A percentile compares a stretch with the other conserved stretches of the same genome.
These are phyloP conservation scores for Cyclotella cryptica DNA, from an alignment of 108 stramenopile species.

Conservation along the genomic window DNA sequence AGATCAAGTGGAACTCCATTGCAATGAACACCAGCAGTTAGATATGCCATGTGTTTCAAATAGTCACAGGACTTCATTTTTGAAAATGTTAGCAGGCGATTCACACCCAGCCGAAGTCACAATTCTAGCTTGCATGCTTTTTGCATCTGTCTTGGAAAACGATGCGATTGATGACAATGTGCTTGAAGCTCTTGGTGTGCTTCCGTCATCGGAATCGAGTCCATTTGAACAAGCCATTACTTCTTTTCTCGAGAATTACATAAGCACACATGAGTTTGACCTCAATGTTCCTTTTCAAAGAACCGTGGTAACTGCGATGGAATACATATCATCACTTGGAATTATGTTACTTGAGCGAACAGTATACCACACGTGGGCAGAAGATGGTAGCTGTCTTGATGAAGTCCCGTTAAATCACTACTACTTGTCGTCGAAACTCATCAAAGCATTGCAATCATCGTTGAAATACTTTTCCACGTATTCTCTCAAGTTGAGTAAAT, in stretches of 20 bases:
- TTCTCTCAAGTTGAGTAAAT: slow-evolving; percentile 22
- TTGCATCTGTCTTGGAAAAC: slow-evolving; percentile 68
- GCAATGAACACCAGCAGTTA: not conserved
- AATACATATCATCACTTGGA: slow-evolving; percentile 45
- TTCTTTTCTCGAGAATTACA: slow-evolving; percentile 35
- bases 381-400: slow-evolving; percentile 30
- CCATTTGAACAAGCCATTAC: slow-evolving; percentile 63
- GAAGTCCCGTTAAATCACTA: slow-evolving; percentile 39
- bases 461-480: slow-evolving; percentile 26
- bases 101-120: slow-evolving; percentile 36
- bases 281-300: not conserved
- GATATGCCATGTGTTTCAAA: slow-evolving; percentile 15
- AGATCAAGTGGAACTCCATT: slow-evolving; percentile 16
- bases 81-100: slow-evolving; percentile 45
- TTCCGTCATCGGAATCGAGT: slow-evolving; percentile 41
- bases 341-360: slow-evolving; percentile 50
- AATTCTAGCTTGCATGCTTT: slow-evolving; percentile 61
- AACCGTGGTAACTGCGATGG: slow-evolving; percentile 19
- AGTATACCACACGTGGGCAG: slow-evolving; percentile 43
- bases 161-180: slow-evolving; percentile 66
- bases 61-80: slow-evolving; percentile 35
- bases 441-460: slow-evolving; percentile 29
- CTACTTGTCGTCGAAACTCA: slow-evolving; percentile 37
- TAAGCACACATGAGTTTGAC: not conserved
- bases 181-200: slow-evolving; percentile 53